These are phyloP conservation scores for Aquilaria yunnanensis DNA, from an alignment of 345 rosid genomes.

Conservation along the genomic window DNA sequence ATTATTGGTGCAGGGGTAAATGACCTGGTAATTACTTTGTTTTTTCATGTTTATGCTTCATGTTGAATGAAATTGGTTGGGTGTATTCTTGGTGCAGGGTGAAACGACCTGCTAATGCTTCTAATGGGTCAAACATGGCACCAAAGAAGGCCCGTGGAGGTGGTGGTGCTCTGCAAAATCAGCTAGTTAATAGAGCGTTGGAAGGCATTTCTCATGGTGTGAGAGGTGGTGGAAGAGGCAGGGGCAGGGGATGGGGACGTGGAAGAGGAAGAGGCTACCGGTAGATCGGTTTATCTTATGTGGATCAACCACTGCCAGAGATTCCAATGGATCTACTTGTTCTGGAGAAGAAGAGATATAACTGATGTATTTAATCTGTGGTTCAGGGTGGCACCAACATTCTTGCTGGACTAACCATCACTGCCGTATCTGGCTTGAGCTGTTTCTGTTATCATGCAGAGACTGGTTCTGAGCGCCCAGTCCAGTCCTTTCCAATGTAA, in stretches of 20 bases:
- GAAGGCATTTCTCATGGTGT: slow-evolving; percentile 85
- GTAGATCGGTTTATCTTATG: slow-evolving; percentile 17
- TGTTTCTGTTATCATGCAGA: too few relatives aligned
- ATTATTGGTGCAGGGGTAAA: slow-evolving; percentile 49
- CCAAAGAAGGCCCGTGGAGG: slow-evolving; percentile 71
- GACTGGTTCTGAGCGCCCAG: too few relatives aligned
- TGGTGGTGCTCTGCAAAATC: slow-evolving; percentile 55
- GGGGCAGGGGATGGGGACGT: slow-evolving; percentile 60
- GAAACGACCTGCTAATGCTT: slow-evolving; percentile 63
- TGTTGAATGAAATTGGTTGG: too few relatives aligned
- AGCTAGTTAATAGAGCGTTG: slow-evolving; percentile 83
- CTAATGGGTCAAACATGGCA: slow-evolving; percentile 44
- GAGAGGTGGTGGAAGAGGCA: slow-evolving; percentile 56
- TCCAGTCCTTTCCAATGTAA: too few relatives aligned
- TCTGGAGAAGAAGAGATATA: slow-evolving; percentile 6
- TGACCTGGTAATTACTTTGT: slow-evolving; percentile 42
- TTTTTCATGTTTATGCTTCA: too few relatives aligned
- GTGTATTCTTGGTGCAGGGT: slow-evolving; percentile 35
- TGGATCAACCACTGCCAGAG: background rate
- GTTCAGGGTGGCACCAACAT: slow-evolving; percentile 7
- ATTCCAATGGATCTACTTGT: slow-evolving; percentile 6
- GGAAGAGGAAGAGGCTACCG: slow-evolving; percentile 60
- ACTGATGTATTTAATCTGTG: slow-evolving; percentile 17
- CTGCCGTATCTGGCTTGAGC: background rate
- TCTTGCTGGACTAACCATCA: slow-evolving; percentile 11